These are phyloP conservation scores for Tylopilus felleus DNA, from an alignment of 768 basidiomycete species.

Conservation along the genomic window DNA sequence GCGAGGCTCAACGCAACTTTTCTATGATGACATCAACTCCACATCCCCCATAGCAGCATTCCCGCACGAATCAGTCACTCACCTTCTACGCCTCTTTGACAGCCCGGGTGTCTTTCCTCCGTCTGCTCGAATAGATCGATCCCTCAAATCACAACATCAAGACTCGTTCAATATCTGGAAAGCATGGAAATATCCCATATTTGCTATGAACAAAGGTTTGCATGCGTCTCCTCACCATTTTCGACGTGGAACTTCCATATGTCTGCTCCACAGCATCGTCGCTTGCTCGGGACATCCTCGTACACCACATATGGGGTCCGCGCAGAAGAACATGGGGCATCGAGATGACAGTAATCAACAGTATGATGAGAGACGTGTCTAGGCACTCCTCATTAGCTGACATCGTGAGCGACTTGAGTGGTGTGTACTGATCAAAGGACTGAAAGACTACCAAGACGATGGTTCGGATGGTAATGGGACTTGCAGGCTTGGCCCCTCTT, in stretches of 20 bases:
- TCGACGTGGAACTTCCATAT: not conserved
- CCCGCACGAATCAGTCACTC: slow-evolving; percentile 17
- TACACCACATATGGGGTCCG: slow-evolving; percentile 83
- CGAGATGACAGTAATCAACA: slow-evolving; percentile 87
- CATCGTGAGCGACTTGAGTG: slow-evolving; percentile 49
- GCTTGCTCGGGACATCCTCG: slow-evolving; percentile 64
- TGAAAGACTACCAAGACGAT: slow-evolving; percentile 34
- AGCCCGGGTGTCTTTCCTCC: slow-evolving; percentile 69
- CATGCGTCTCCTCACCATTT: not conserved
- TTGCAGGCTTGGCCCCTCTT: slow-evolving; percentile 79
- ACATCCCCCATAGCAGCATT: slow-evolving; percentile 16
- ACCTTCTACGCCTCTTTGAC: slow-evolving; percentile 51
- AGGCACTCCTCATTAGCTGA: slow-evolving; percentile 81
- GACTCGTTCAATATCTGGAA: slow-evolving; percentile 63
- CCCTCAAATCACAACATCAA: slow-evolving; percentile 55
- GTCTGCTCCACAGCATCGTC: slow-evolving; percentile 22
- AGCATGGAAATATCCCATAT: slow-evolving; percentile 66
- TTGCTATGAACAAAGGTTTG: slow-evolving; percentile 65
- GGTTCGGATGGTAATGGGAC: slow-evolving; percentile 64
- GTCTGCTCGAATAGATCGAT: slow-evolving; percentile 67
- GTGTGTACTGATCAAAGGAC: not conserved
- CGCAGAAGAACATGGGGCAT: slow-evolving; percentile 90
- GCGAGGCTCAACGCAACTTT: slow-evolving; percentile 21
- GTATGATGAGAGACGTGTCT: slow-evolving; percentile 80
- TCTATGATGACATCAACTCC: slow-evolving; percentile 12